Percentiles rank a stretch among this genome's conserved stretches.
Evolutionary conservation across 345 rosid genomes (phyloP).

Genomic region (Moricandia arvensis): DNA sequence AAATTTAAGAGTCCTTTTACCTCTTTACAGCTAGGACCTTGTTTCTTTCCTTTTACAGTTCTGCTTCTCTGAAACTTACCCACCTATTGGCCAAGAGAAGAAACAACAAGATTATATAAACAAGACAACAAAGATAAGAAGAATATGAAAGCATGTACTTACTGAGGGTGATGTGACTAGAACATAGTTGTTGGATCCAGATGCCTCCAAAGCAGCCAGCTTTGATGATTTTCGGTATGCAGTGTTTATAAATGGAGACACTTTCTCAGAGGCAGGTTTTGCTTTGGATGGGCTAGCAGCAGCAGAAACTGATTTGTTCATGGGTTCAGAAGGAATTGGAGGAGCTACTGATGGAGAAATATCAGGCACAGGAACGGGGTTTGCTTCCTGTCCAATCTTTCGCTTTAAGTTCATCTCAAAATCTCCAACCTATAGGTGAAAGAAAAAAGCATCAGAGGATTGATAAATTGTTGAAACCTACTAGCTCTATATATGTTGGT

Average conservation of each 20-base stretch:
- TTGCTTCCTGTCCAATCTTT: conserved; percentile 49
- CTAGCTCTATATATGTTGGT: too few species aligned
- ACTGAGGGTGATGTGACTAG: conserved; percentile 74
- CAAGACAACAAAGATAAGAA: background rate
- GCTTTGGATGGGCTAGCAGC: conserved; percentile 46
- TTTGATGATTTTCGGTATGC: conserved; percentile 67
- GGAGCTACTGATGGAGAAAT: conserved; percentile 71
- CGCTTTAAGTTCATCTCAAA: conserved; percentile 90
- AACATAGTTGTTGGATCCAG: conserved; percentile 66
- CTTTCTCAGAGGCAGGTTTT: conserved; percentile 54
- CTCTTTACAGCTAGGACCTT: conserved; percentile 71
- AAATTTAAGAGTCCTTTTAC: conserved; percentile 39
- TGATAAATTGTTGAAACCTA: background rate
- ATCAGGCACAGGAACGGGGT: conserved; percentile 46
- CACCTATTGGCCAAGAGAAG: conserved; percentile 47
- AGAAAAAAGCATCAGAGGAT: background rate
- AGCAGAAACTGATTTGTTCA: conserved; percentile 55
- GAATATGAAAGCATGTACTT: conserved; percentile 22
- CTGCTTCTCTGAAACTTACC: conserved; percentile 78
- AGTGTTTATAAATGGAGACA: conserved; percentile 56
- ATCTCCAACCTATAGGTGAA: conserved; percentile 70
- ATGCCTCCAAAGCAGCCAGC: conserved; percentile 77
- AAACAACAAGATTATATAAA: conserved; percentile 10
- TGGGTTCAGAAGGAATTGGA: conserved; percentile 77
- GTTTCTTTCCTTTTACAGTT: conserved; percentile 72